phyloP scores from a whole-genome alignment of 2,329 filamentous ascomycete species.

The Cladophialophora immunda region DNA sequence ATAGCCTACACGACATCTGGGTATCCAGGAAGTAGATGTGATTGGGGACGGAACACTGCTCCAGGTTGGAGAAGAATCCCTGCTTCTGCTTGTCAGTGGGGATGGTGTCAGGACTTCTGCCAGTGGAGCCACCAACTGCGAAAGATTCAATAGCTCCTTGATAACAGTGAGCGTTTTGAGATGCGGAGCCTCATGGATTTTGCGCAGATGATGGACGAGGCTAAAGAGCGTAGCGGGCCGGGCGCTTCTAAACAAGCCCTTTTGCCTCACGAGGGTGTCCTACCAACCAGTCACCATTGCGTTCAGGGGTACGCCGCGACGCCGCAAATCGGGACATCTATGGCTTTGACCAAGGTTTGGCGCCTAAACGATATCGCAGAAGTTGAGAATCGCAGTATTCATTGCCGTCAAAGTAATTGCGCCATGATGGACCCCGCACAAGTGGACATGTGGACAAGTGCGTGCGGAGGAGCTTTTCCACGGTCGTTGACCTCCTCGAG shows the following conservation, averaged over 20 bases:
- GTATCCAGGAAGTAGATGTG: neutral
- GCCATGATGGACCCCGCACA: neutral
- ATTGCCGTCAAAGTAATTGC: neutral
- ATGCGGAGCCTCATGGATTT: neutral
- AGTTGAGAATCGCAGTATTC: neutral
- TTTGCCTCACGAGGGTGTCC: neutral
- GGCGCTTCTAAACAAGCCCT: neutral
- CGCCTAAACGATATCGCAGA: neutral
- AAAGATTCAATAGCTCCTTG: neutral
- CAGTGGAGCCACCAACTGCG: neutral
- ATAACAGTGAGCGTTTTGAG: neutral
- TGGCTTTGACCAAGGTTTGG: neutral
- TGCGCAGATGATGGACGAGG: neutral
- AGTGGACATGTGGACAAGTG: slow-evolving; percentile 1
- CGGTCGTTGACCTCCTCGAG: neutral
- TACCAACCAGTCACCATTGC: neutral
- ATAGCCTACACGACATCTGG: neutral
- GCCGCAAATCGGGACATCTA: neutral
- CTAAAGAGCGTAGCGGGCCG: neutral
- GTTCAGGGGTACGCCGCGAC: neutral
- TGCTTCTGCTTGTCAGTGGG: neutral
- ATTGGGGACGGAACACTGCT: neutral
- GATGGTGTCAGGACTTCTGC: neutral
- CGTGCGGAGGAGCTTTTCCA: neutral
- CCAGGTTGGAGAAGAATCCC: slow-evolving; percentile 5